These are phyloP conservation scores for Candida nitratophila DNA, from an alignment of 805 yeast genomes.

Conservation along the genomic window DNA sequence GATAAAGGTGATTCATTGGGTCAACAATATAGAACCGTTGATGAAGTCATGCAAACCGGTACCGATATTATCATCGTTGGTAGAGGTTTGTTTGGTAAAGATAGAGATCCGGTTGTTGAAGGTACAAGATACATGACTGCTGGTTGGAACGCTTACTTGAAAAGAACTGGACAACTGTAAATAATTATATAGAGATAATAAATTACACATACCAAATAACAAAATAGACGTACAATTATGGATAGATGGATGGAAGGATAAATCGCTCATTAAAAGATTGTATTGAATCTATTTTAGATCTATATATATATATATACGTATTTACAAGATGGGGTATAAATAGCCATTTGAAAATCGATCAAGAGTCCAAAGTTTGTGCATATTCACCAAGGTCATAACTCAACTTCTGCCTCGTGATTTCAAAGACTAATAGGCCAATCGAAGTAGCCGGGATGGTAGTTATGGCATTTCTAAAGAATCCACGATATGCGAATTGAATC, in stretches of 20 bases:
- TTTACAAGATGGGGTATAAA: too few relatives aligned
- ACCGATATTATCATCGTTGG: slow-evolving; percentile 97
- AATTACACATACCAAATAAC: too few relatives aligned
- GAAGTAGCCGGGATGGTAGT: slow-evolving; percentile 85
- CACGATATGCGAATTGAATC: slow-evolving; percentile 68
- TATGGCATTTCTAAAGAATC: slow-evolving; percentile 64
- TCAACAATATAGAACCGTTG: slow-evolving; percentile 92
- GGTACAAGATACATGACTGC: slow-evolving; percentile 86
- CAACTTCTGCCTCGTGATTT: slow-evolving; percentile 55
- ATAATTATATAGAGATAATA: not conserved
- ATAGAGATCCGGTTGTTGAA: slow-evolving; percentile 83
- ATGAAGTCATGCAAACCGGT: slow-evolving; percentile 77
- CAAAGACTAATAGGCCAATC: slow-evolving; percentile 77
- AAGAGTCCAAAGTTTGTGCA: not conserved
- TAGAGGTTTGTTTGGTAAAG: slow-evolving; percentile 90
- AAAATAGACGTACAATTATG: too few relatives aligned
- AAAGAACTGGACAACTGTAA: slow-evolving; percentile 22
- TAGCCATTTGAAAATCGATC: too few relatives aligned
- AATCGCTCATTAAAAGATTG: too few relatives aligned
- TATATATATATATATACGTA: too few relatives aligned
- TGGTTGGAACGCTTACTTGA: slow-evolving; percentile 88
- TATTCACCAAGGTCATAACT: slow-evolving; percentile 20
- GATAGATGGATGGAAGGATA: too few relatives aligned
- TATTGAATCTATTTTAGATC: too few relatives aligned
- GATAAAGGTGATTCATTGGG: slow-evolving; percentile 95